Percentiles rank a stretch among this genome's conserved stretches.
Conservation (phyloP, 1,284 basidiomycete genomes). For the Sporisorium sorghi region DNA sequence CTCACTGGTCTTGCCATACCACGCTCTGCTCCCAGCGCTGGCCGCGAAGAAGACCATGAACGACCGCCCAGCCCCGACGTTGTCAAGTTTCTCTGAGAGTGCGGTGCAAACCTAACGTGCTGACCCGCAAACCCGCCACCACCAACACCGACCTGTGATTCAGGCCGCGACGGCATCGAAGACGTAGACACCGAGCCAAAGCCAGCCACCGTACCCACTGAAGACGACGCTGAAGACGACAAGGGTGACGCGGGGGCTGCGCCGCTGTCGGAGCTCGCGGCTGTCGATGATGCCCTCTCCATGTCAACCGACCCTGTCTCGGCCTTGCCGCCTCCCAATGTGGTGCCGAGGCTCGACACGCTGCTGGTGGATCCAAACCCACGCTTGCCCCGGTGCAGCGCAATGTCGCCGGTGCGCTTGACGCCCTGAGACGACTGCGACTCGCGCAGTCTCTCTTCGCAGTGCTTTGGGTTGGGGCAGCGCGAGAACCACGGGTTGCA, state of each 20-base stretch:
- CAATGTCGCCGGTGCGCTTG: constrained; percentile 23
- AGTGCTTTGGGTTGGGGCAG: constrained; percentile 58
- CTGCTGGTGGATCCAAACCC: constrained; percentile 44
- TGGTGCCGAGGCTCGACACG: constrained; percentile 43
- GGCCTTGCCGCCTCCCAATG: constrained; percentile 30
- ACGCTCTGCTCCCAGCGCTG: constrained; percentile 15
- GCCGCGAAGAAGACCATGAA: constrained; percentile 21
- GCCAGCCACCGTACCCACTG: constrained; percentile 25
- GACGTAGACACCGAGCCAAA: constrained; percentile 16
- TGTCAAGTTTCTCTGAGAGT: constrained; percentile 21
- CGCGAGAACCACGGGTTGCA: constrained; percentile 59
- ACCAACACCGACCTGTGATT: constrained; percentile 10
- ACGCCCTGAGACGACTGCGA: constrained; percentile 15
- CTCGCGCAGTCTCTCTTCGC: constrained; percentile 20
- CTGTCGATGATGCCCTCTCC: constrained; percentile 26
- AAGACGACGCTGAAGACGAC: constrained; percentile 34
- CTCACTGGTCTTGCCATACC: constrained; percentile 25
- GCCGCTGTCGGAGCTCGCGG: constrained; percentile 43
- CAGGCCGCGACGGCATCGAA: constrained; percentile 21
- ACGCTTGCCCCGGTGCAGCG: constrained; percentile 31
- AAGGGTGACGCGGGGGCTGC: constrained; percentile 28
- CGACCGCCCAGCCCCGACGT: constrained; percentile 20
- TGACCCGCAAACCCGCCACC: constrained; percentile 13
- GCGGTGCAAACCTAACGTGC: constrained; percentile 24
- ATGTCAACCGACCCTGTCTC: constrained; percentile 20